Conservation (phyloP, 192 early-diverging fungal genomes). For the Radiomyces spectabilis region DNA sequence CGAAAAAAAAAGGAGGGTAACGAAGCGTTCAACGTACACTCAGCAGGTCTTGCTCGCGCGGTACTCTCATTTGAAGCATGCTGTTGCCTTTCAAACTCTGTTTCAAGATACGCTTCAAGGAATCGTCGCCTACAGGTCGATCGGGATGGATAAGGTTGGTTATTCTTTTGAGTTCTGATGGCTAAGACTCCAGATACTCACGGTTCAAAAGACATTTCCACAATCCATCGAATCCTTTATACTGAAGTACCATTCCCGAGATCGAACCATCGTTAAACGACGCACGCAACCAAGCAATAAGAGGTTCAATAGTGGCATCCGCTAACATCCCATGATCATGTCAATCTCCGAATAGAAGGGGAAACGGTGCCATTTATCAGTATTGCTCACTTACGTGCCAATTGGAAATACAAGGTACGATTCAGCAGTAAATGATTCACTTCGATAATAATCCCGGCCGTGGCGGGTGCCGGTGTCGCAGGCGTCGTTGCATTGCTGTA, state of each 20-base stretch:
- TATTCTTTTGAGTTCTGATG: background rate
- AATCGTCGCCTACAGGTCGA: conserved; percentile 26
- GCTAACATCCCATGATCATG: no score
- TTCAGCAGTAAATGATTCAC: conserved; percentile 21
- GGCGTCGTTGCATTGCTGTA: no score
- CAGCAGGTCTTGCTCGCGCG: conserved; percentile 27
- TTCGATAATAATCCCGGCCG: conserved; percentile 17
- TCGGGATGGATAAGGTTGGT: background rate
- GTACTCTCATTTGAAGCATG: conserved; percentile 27
- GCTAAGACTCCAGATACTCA: no score
- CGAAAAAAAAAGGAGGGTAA: background rate
- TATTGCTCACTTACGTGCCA: conserved; percentile 19
- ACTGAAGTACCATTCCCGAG: conserved; percentile 32
- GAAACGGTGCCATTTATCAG: no score
- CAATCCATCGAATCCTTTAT: conserved; percentile 29
- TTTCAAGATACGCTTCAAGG: conserved; percentile 25
- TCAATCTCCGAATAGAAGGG: no score
- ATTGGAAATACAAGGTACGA: conserved; percentile 23
- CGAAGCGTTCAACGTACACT: conserved; percentile 16
- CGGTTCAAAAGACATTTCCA: conserved; percentile 34
- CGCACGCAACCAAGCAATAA: conserved; percentile 26
- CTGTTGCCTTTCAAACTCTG: conserved; percentile 21
- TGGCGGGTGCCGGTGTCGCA: background rate
- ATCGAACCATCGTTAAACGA: conserved; percentile 27
- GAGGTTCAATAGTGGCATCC: conserved; percentile 30